Base-by-base conservation (phyloP, 2,329 filamentous ascomycete species). In the Diaporthe vexans region DNA sequence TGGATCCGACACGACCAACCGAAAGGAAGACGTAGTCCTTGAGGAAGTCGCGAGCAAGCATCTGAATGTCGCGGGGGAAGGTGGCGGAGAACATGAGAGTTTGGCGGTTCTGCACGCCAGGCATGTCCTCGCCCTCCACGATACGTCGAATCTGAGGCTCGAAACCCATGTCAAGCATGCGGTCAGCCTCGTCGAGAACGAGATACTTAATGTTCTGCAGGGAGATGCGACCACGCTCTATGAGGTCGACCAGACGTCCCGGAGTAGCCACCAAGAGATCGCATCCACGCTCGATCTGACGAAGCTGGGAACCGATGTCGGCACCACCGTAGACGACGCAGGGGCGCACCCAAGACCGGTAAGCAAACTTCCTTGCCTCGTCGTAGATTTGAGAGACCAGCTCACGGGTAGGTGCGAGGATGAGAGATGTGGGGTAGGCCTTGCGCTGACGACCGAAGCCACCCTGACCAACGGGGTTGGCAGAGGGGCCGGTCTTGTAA, bases 101-200 rank as follows among this genome's bases (percentile, higher is more conserved):
- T 87, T 99, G 97, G 82, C 97, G 95, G 80, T 90, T 88, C 78
- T 92, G 87, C 76, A 96, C 94, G 71, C 86, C 85, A 74, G 97
- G 97, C 97, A 99, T 99, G 81, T 99, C 97, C 87, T 98, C 97
- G 76, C 95, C 95, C 86, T 98, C 96, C 59, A 99, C 97, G 81
- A 99, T 98, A 81, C 96, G 94, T 82, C 97, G 95, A 83, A 99
- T 99, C 88, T 99, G 97, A 81, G 97, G 97, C 89, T 99, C 97
- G 90, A 99, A 99, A 97, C 97, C 97, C 97, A 99, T 99, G 91
- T 99, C 97, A 90, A 99, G 90, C 97, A 99, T 99, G 85, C 97
- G 97, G 89, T 99, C 97, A 85, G 97, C 97, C 91, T 99, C 97
- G 81, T 99, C 97, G 72, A 99, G 94, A 80, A 99, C 95, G 76